Percentiles rank a stretch among this genome's conserved stretches.
Evolutionary conservation across 106 monocot species (phyloP).

Genomic region (Dendrobium chrysotoxum): DNA sequence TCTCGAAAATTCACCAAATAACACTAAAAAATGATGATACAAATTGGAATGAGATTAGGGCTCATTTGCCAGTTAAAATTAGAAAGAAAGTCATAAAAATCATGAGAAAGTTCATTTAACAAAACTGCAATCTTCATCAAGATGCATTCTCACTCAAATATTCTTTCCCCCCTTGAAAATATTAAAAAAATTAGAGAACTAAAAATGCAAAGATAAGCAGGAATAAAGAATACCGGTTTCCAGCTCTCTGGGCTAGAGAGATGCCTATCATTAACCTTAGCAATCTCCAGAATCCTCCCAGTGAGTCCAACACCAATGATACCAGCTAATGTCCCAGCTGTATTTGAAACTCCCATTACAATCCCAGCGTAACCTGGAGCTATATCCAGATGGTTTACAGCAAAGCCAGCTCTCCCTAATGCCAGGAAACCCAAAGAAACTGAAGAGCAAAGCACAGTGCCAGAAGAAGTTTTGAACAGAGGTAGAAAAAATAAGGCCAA

Average conservation of each 20-base stretch:
- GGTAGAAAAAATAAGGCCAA: conserved; percentile 69
- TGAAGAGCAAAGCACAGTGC: conserved; percentile 69
- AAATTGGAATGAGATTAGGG: too few species aligned
- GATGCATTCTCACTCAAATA: conserved; percentile 30
- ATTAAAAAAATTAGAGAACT: conserved; percentile 72
- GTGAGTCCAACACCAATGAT: conserved; percentile 94
- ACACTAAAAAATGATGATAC: too few species aligned
- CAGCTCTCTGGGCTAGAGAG: conserved; percentile 60
- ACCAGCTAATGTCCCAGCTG: conserved; percentile 90
- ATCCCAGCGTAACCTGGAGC: conserved; percentile 95
- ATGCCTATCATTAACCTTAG: conserved; percentile 48
- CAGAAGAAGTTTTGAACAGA: conserved; percentile 36
- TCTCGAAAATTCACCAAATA: too few species aligned
- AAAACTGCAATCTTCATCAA: not conserved
- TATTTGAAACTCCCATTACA: conserved; percentile 96
- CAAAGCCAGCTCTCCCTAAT: conserved; percentile 92
- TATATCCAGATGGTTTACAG: conserved; percentile 92
- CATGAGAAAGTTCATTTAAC: not conserved
- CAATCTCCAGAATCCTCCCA: conserved; percentile 68
- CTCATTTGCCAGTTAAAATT: not conserved
- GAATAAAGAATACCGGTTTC: conserved; percentile 78
- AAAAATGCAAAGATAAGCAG: conserved; percentile 74
- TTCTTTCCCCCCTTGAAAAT: conserved; percentile 78
- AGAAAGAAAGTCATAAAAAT: not conserved
- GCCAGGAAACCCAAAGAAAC: conserved; percentile 84